These are phyloP conservation scores for Entonaema liquescens DNA, from an alignment of 495 filamentous ascomycete species.

Conservation along the genomic window DNA sequence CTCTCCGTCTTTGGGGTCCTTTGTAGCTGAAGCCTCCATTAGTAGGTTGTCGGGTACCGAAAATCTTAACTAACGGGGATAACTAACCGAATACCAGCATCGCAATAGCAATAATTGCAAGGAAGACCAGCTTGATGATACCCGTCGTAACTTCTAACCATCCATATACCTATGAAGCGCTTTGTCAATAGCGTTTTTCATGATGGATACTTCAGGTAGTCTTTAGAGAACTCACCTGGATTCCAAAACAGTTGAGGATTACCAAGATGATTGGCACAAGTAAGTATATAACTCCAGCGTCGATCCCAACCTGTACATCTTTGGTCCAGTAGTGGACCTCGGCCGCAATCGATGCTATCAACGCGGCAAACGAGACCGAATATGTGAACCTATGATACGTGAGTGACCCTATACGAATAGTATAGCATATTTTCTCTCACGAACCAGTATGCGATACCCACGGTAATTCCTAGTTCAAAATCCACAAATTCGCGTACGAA, in stretches of 20 bases:
- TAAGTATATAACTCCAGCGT: slow-evolving; percentile 33
- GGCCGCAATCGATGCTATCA: slow-evolving; percentile 52
- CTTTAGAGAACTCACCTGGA: slow-evolving; percentile 20
- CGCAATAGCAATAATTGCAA: slow-evolving; percentile 27
- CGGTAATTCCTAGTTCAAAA: slow-evolving; percentile 54
- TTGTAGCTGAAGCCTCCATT: slow-evolving; percentile 1
- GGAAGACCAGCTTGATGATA: slow-evolving; percentile 33
- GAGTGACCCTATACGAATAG: background rate
- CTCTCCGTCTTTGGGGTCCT: background rate
- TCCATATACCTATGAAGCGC: slow-evolving; percentile 36
- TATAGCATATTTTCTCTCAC: background rate
- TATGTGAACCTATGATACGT: slow-evolving; percentile 53
- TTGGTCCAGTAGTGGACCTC: slow-evolving; percentile 49
- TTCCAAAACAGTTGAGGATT: slow-evolving; percentile 33
- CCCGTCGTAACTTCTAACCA: slow-evolving; percentile 39
- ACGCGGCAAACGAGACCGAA: slow-evolving; percentile 51
- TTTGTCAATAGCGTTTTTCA: background rate
- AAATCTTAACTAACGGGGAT: background rate
- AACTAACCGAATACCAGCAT: slow-evolving; percentile 33
- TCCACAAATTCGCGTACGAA: slow-evolving; percentile 62
- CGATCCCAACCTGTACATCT: slow-evolving; percentile 10
- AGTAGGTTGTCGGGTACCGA: background rate
- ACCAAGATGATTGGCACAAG: slow-evolving; percentile 32
- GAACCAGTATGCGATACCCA: slow-evolving; percentile 60
- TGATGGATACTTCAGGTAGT: background rate